phyloP scores from a whole-genome alignment of 306 rosid species.

The Medicago ruthenica region DNA sequence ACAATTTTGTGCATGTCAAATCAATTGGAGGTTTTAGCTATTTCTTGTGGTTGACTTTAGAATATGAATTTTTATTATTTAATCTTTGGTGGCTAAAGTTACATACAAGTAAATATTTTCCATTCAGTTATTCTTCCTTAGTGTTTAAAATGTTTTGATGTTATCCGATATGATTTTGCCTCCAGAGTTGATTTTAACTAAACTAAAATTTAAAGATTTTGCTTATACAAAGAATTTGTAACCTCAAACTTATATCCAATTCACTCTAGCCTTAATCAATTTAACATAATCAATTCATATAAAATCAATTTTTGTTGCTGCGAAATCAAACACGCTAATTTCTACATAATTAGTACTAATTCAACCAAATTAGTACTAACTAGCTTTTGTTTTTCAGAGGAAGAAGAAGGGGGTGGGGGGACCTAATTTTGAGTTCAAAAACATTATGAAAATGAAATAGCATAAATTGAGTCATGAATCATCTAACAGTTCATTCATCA shows the following conservation, averaged over 20 bases:
- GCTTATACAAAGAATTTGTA: neutral
- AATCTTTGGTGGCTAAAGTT: conserved; percentile 5
- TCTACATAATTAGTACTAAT: neutral
- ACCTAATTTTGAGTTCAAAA: conserved; percentile 33
- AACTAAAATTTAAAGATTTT: neutral
- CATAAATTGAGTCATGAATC: conserved; percentile 12
- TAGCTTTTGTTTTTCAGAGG: neutral
- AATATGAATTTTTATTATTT: conserved; percentile 37
- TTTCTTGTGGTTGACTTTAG: conserved; percentile 2
- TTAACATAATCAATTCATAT: neutral
- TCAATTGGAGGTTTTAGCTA: conserved; percentile 26
- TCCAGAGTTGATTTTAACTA: neutral
- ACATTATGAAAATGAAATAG: conserved; percentile 39
- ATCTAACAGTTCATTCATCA: conserved; percentile 42
- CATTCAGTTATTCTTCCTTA: neutral
- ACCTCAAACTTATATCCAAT: neutral
- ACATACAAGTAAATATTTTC: conserved; percentile 23
- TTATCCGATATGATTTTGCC: neutral
- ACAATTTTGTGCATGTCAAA: conserved; percentile 18
- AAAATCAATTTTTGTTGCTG: neutral
- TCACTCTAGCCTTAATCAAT: neutral
- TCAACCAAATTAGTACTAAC: conserved; percentile 1
- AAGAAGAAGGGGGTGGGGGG: neutral
- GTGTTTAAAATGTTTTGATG: neutral
- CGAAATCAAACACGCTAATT: neutral